Evolutionary conservation across 768 basidiomycete species (phyloP).

Genomic region (Leccinum boreale): DNA sequence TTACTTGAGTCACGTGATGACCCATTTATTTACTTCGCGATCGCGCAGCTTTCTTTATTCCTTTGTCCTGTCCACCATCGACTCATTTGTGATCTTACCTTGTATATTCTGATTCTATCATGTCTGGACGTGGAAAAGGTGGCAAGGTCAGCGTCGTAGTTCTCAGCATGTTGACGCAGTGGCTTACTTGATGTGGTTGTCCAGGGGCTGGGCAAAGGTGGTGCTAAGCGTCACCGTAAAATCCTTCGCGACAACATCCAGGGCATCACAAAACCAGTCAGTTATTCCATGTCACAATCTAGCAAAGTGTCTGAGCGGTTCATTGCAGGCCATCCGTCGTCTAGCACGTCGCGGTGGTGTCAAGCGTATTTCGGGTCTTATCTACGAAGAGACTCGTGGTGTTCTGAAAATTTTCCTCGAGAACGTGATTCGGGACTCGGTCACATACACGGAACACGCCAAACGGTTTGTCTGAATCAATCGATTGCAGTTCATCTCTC

Average conservation of each 20-base stretch:
- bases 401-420: slow-evolving; percentile 88
- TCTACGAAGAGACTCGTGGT: slow-evolving; percentile 88
- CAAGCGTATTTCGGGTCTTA: slow-evolving; percentile 81
- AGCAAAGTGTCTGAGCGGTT: neutral
- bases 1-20: slow-evolving; percentile 6
- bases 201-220: slow-evolving; percentile 80
- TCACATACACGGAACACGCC: slow-evolving; percentile 91
- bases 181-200: neutral
- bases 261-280: slow-evolving; percentile 36
- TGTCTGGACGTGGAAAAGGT: slow-evolving; percentile 88
- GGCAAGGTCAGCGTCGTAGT: slow-evolving; percentile 46
- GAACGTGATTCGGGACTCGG: slow-evolving; percentile 80
- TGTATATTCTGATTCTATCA: slow-evolving; percentile 20
- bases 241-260: slow-evolving; percentile 76
- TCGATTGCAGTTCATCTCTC: neutral
- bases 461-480: slow-evolving; percentile 45
- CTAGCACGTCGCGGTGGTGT: slow-evolving; percentile 88
- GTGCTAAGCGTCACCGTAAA: slow-evolving; percentile 81
- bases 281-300: neutral
- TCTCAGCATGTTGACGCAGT: neutral
- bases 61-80: neutral
- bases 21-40: neutral
- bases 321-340: slow-evolving; percentile 53
- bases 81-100: neutral
- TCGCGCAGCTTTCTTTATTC: neutral